A percentile compares a stretch with the other conserved stretches of the same genome.
phyloP scores from a whole-genome alignment of 495 filamentous ascomycete species.

The Penicillium waksmanii region DNA sequence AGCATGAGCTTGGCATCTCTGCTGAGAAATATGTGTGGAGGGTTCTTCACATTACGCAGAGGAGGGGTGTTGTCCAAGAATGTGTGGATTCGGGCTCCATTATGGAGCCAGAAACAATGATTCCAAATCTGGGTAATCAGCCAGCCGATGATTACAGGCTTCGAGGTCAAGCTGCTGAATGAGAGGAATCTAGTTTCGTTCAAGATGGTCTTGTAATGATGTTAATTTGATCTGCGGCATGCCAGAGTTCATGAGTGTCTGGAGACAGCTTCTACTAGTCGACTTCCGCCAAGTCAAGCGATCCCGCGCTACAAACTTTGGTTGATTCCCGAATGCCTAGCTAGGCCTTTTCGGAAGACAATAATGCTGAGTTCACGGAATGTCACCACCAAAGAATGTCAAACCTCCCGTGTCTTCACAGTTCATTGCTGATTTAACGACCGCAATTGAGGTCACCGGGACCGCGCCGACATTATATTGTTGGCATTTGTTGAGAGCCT shows the following conservation, averaged over 20 bases:
- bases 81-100: background rate
- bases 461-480: too few relatives aligned
- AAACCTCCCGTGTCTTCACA: too few relatives aligned
- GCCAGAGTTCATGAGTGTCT: background rate
- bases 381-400: too few relatives aligned
- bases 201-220: background rate
- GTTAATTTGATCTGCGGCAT: background rate
- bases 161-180: background rate
- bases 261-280: background rate
- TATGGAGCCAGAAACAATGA: background rate
- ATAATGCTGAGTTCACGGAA: too few relatives aligned
- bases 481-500: too few relatives aligned
- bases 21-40: background rate
- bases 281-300: background rate
- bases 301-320: background rate
- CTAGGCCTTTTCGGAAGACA: too few relatives aligned
- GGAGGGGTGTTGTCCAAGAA: background rate
- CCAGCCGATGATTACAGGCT: background rate
- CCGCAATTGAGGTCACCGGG: too few relatives aligned
- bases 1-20: slow-evolving; percentile 6
- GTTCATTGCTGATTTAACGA: too few relatives aligned
- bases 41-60: background rate
- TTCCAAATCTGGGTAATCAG: background rate
- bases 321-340: background rate
- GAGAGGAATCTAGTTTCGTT: background rate